A percentile compares a stretch with the other conserved stretches of the same genome.
These are phyloP conservation scores for Cyclotella atomus DNA, from an alignment of 108 stramenopile genomes.

Conservation along the genomic window DNA sequence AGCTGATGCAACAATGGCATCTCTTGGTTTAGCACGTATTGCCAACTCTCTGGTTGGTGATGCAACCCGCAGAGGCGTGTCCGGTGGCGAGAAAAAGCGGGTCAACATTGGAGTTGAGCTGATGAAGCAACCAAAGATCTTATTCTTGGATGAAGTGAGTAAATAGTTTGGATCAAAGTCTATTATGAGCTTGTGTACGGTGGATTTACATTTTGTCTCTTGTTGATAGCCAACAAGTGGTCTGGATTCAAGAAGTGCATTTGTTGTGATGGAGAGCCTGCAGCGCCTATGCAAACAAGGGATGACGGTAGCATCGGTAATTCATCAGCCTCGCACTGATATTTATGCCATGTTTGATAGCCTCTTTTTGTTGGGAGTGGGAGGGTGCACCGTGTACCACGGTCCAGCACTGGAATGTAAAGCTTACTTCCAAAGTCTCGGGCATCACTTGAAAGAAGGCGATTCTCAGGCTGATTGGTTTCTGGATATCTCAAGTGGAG, in stretches of 20 bases:
- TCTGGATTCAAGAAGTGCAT: slow-evolving; percentile 55
- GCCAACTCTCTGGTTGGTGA: slow-evolving; percentile 74
- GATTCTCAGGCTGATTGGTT: slow-evolving; percentile 19
- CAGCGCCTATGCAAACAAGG: slow-evolving; percentile 46
- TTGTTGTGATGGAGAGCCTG: slow-evolving; percentile 57
- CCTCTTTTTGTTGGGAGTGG: slow-evolving; percentile 73
- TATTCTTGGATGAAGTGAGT: slow-evolving; percentile 63
- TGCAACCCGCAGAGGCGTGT: slow-evolving; percentile 56
- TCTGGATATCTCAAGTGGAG: slow-evolving; percentile 15
- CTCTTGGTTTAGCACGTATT: slow-evolving; percentile 67
- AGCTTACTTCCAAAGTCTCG: slow-evolving; percentile 8
- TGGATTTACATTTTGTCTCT: no score
- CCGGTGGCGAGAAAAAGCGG: slow-evolving; percentile 67
- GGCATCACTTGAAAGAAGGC: neutral
- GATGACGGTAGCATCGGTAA: slow-evolving; percentile 69
- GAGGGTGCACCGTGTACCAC: slow-evolving; percentile 58
- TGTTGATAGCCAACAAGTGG: slow-evolving; percentile 8
- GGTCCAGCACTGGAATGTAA: slow-evolving; percentile 25
- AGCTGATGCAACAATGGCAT: slow-evolving; percentile 56
- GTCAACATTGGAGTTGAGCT: slow-evolving; percentile 76
- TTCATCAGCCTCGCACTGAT: slow-evolving; percentile 81
- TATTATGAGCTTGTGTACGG: no score
- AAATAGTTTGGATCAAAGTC: no score
- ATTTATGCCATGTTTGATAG: slow-evolving; percentile 83
- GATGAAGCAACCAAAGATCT: slow-evolving; percentile 54